Evolutionary conservation across 352 stramenopile species (phyloP), one percentile per base, ranked within the genome.

Genomic region (Phytopythium oedochilum): DNA sequence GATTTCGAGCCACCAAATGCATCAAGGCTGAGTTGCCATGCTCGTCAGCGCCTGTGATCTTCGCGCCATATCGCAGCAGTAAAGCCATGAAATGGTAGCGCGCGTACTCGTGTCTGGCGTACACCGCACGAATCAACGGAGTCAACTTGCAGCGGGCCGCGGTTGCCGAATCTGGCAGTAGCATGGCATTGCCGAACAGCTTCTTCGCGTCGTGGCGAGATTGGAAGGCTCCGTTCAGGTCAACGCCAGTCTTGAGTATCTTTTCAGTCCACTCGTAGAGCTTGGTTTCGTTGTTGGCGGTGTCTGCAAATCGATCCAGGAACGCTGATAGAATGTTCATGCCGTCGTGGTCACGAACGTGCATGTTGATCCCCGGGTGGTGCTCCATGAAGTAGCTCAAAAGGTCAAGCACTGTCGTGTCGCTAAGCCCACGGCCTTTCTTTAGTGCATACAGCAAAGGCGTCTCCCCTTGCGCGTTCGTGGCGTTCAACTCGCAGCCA

Each of bases 1-100:
- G 57, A 29, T 92, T 92, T 14, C 61, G 63, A 0, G 68, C 61
- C 3, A 74, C 65, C 22, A 89, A 55, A 53, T 92, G 82, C 65
- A 83, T 84, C n/a, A 89, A 49, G 1, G 82, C 18, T 5, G 67
- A 85, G 53, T 90, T 86, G 12, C 79, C 77, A 5, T 72, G 71
- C 34, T 57, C 74, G 36, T 92, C 82, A 10, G 53, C 43, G 2
- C 52, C 54, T 6, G 67, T 63, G 6, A 88, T 46, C 48, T 88
- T 87, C 0, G 82, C 76, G 14, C 76, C 76, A 36, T 87, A 83
- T 9, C 71, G 72, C 8, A 90, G 63, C 3, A 92, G 46, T 20
- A 90, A 22, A 1, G 60, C 78, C 15, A 92, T 63, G 1, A 66
- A 28, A 17, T 72, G 64, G 42, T 67, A 78, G 18, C 79, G 66